Percentiles rank a stretch among this genome's conserved stretches.
Conservation (phyloP, 2,329 filamentous ascomycete species). For the Calonectria pseudoturangicola region DNA sequence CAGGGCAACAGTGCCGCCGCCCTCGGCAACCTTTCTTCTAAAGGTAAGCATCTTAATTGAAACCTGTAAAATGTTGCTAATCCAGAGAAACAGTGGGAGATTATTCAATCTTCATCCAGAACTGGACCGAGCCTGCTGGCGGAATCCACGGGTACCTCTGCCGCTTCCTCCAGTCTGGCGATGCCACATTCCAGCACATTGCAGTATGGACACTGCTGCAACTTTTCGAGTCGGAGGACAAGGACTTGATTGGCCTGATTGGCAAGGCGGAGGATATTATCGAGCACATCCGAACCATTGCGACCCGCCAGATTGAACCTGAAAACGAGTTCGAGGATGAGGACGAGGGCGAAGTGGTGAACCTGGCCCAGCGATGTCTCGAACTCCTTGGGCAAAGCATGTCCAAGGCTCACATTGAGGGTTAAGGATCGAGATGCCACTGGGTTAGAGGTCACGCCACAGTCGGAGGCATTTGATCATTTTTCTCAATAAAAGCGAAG, state of each 20-base stretch:
- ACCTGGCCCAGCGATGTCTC: slow-evolving; percentile 90
- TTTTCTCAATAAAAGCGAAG: slow-evolving; percentile 53
- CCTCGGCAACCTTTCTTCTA: slow-evolving; percentile 95
- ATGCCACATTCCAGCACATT: slow-evolving; percentile 99
- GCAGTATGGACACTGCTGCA: slow-evolving; percentile 98
- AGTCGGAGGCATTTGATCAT: slow-evolving; percentile 46
- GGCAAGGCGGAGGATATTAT: slow-evolving; percentile 93
- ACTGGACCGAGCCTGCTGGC: slow-evolving; percentile 94
- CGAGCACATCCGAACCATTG: slow-evolving; percentile 92
- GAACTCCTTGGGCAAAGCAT: slow-evolving; percentile 87
- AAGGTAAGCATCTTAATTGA: slow-evolving; percentile 76
- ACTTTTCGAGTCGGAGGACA: slow-evolving; percentile 95
- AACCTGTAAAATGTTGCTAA: background rate
- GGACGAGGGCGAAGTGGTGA: slow-evolving; percentile 94
- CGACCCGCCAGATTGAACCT: slow-evolving; percentile 90
- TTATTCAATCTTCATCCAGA: slow-evolving; percentile 95
- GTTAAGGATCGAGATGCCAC: slow-evolving; percentile 65
- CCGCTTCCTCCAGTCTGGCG: slow-evolving; percentile 93
- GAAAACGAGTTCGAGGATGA: slow-evolving; percentile 92
- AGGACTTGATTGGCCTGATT: slow-evolving; percentile 90
- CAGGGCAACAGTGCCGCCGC: slow-evolving; percentile 98
- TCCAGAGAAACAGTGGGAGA: slow-evolving; percentile 82
- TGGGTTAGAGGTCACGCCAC: slow-evolving; percentile 24
- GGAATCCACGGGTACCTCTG: slow-evolving; percentile 97
- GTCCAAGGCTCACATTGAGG: slow-evolving; percentile 88